These are phyloP conservation scores for Nectriaceae sp. DNA, from an alignment of 2,329 filamentous ascomycete species.

Conservation along the genomic window DNA sequence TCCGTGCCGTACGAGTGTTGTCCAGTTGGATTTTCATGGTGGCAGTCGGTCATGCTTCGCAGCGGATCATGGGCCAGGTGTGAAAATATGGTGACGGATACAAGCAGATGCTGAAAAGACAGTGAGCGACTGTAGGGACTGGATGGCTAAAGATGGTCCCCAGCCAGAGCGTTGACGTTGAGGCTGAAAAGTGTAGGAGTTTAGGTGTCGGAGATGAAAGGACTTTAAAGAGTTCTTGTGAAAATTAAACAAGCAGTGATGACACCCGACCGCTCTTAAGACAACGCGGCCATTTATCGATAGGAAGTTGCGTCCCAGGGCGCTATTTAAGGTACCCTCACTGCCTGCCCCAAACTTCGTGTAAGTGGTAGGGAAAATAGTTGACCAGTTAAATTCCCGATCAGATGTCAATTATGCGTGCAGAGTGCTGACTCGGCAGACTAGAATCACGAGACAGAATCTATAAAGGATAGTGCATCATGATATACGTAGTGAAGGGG, in stretches of 20 bases:
- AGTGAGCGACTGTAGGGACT: slow-evolving; percentile 1
- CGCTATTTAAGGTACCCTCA: too few species aligned
- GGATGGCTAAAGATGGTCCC: slow-evolving; percentile 5
- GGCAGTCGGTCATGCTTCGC: slow-evolving; percentile 34
- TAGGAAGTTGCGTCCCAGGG: neutral
- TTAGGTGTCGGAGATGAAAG: neutral
- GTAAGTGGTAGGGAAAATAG: too few species aligned
- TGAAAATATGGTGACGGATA: slow-evolving; percentile 4
- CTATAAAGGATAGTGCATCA: too few species aligned
- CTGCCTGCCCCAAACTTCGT: too few species aligned
- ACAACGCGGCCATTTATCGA: neutral
- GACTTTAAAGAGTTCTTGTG: neutral
- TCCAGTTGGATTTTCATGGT: slow-evolving; percentile 31
- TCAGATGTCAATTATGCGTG: too few species aligned
- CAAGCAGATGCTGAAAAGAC: neutral
- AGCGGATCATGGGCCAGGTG: slow-evolving; percentile 23
- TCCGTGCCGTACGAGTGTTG: slow-evolving; percentile 47
- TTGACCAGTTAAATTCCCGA: too few species aligned
- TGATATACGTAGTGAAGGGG: too few species aligned
- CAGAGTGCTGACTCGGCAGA: too few species aligned
- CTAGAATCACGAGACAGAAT: too few species aligned
- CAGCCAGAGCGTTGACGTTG: slow-evolving; percentile 8
- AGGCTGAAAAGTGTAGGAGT: neutral
- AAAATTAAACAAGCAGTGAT: neutral
- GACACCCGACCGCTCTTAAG: neutral